These are phyloP conservation scores for Ormosia semicastrata DNA, from an alignment of 306 rosid species.

Conservation along the genomic window DNA sequence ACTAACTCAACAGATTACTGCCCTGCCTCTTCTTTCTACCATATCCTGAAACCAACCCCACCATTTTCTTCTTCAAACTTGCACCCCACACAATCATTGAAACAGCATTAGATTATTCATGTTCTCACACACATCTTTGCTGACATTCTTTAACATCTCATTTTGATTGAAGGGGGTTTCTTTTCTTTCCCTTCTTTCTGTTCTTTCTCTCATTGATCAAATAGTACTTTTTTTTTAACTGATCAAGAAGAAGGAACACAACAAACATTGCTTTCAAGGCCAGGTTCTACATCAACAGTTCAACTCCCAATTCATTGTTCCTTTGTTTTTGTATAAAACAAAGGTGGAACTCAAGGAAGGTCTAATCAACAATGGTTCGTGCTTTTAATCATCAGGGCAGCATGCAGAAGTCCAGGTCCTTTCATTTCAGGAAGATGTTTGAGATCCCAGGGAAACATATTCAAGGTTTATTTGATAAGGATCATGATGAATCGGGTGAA, in stretches of 20 bases:
- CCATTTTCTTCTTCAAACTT: conserved; percentile 38
- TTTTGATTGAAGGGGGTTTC: conserved; percentile 28
- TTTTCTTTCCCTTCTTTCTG: conserved; percentile 6
- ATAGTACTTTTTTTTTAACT: neutral
- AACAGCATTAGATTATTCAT: neutral
- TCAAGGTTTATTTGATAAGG: conserved; percentile 52
- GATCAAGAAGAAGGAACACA: conserved; percentile 15
- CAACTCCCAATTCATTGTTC: neutral
- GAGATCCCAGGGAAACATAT: conserved; percentile 58
- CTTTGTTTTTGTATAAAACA: conserved; percentile 25
- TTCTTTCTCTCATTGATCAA: conserved; percentile 16
- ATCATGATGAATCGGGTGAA: conserved; percentile 31
- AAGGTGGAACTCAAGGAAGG: conserved; percentile 19
- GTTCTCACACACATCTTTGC: neutral
- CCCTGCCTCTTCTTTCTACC: neutral
- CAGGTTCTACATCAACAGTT: neutral
- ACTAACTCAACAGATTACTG: conserved; percentile 26
- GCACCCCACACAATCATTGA: conserved; percentile 30
- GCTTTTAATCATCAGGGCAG: conserved; percentile 43
- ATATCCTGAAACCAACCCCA: neutral
- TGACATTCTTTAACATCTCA: conserved; percentile 17
- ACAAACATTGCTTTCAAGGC: neutral
- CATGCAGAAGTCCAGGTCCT: conserved; percentile 68
- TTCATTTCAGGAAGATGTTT: conserved; percentile 65
- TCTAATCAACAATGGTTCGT: conserved; percentile 60